A percentile compares a stretch with the other conserved stretches of the same genome.
phyloP scores from a whole-genome alignment of 2,329 filamentous ascomycete species.

The Phoma sp. region DNA sequence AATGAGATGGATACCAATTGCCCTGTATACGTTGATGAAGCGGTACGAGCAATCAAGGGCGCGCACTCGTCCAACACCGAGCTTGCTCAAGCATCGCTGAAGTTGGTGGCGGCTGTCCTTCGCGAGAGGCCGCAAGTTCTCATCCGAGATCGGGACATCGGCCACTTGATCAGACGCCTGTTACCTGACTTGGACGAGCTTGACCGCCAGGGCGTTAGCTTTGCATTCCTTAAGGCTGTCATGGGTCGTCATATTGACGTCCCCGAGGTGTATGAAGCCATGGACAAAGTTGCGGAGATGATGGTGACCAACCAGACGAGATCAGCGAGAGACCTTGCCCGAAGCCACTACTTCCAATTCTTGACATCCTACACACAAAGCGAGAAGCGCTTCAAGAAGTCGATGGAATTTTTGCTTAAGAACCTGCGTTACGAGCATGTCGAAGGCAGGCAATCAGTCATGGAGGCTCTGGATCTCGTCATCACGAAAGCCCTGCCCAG shows the following conservation, averaged over 20 bases:
- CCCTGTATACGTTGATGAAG: slow-evolving; percentile 83
- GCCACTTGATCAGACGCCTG: slow-evolving; percentile 80
- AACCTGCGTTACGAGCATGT: slow-evolving; percentile 91
- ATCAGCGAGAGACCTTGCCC: slow-evolving; percentile 82
- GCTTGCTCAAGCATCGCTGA: slow-evolving; percentile 83
- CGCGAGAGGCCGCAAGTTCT: slow-evolving; percentile 77
- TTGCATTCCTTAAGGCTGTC: slow-evolving; percentile 89
- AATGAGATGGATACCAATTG: slow-evolving; percentile 70
- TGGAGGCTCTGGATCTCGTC: slow-evolving; percentile 89
- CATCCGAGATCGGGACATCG: slow-evolving; percentile 81
- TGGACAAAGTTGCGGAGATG: slow-evolving; percentile 80
- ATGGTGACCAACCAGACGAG: slow-evolving; percentile 97
- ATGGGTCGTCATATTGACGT: slow-evolving; percentile 86
- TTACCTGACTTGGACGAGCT: slow-evolving; percentile 92
- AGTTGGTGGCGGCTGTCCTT: slow-evolving; percentile 83
- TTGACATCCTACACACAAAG: slow-evolving; percentile 93
- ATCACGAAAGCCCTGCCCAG: slow-evolving; percentile 69
- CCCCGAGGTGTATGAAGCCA: slow-evolving; percentile 84
- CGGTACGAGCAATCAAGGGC: slow-evolving; percentile 78
- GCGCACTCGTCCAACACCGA: slow-evolving; percentile 82
- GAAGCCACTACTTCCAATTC: slow-evolving; percentile 93
- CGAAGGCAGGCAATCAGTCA: slow-evolving; percentile 86
- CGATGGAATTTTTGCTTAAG: slow-evolving; percentile 84
- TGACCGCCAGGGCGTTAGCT: slow-evolving; percentile 88
- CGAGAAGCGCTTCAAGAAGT: slow-evolving; percentile 85